These are phyloP conservation scores for Aspergillus clavatus DNA, from an alignment of 2,329 filamentous ascomycete genomes.

Conservation along the genomic window DNA sequence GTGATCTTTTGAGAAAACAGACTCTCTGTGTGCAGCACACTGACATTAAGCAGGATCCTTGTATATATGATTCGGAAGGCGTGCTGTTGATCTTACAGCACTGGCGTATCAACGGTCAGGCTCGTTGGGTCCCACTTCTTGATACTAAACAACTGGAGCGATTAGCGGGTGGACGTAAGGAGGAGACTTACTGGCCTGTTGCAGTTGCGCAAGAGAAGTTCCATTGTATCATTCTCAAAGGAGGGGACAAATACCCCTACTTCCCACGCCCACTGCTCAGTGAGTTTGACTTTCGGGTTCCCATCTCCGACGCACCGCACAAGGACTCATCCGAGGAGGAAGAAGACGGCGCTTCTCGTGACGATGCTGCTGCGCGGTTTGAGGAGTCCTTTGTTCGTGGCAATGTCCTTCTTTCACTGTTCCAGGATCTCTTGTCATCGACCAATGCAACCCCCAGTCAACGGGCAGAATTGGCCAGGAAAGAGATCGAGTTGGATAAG, in stretches of 20 bases:
- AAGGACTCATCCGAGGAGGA: constrained; percentile 31
- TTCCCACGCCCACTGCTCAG: constrained; percentile 84
- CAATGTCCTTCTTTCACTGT: constrained; percentile 65
- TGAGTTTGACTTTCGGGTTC: constrained; percentile 89
- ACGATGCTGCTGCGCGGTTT: constrained; percentile 47
- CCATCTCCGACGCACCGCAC: constrained; percentile 57
- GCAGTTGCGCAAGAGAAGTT: constrained; percentile 88
- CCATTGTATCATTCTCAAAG: constrained; percentile 98
- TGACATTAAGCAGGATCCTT: constrained; percentile 64
- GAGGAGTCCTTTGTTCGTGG: constrained; percentile 79
- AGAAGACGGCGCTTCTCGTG: constrained; percentile 32
- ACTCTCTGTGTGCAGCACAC: constrained; percentile 5
- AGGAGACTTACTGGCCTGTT: constrained; percentile 90
- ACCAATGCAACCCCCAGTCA: constrained; percentile 62
- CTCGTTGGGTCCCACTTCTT: constrained; percentile 84
- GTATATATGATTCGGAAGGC: constrained; percentile 90
- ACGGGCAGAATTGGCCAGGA: constrained; percentile 60
- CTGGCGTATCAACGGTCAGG: constrained; percentile 81
- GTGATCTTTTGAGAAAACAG: constrained; percentile 24
- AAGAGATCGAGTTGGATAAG: constrained; percentile 86
- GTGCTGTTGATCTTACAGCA: constrained; percentile 82
- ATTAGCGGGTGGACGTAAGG: constrained; percentile 75
- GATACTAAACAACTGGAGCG: constrained; percentile 82
- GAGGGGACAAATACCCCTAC: constrained; percentile 86
- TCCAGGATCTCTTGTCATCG: constrained; percentile 67